Evolutionary conservation across 371 early-diverging fungal species (phyloP).

Genomic region (Capillidium rhysosporum): DNA sequence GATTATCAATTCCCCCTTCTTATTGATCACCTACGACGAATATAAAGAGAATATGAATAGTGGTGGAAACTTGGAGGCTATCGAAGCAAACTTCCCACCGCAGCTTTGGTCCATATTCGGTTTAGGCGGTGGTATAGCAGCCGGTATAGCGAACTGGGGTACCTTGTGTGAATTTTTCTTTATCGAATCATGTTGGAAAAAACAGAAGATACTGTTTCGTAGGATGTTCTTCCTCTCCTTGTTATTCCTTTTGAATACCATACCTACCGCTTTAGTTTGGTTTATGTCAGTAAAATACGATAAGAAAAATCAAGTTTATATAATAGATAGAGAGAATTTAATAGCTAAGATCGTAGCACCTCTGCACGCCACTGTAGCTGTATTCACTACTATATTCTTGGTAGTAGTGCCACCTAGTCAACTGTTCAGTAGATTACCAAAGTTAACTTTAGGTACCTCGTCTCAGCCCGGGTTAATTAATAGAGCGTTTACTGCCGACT

Average conservation of each 20-base stretch:
- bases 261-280: slow-evolving; percentile 41
- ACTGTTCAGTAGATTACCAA: slow-evolving; percentile 31
- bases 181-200: slow-evolving; percentile 37
- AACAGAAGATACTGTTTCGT: slow-evolving; percentile 29
- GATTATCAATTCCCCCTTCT: slow-evolving; percentile 42
- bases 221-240: slow-evolving; percentile 35
- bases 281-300: not conserved
- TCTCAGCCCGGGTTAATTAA: slow-evolving; percentile 27
- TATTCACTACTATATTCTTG: slow-evolving; percentile 38
- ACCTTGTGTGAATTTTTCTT: slow-evolving; percentile 48
- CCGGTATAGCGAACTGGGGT: slow-evolving; percentile 39
- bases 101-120: slow-evolving; percentile 50
- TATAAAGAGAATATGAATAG: slow-evolving; percentile 9
- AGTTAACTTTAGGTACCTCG: slow-evolving; percentile 16
- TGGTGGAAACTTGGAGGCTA: slow-evolving; percentile 16
- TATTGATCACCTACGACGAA: slow-evolving; percentile 19
- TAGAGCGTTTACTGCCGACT: slow-evolving; percentile 57
- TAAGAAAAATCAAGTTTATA: slow-evolving; percentile 6
- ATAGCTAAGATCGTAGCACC: slow-evolving; percentile 35
- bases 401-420: slow-evolving; percentile 42
- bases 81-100: slow-evolving; percentile 22
- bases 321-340: slow-evolving; percentile 19
- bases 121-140: slow-evolving; percentile 50
- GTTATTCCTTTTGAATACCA: slow-evolving; percentile 37
- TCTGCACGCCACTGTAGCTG: slow-evolving; percentile 38